These are phyloP conservation scores for Boletus sp. DNA, from an alignment of 768 basidiomycete species.

Conservation along the genomic window DNA sequence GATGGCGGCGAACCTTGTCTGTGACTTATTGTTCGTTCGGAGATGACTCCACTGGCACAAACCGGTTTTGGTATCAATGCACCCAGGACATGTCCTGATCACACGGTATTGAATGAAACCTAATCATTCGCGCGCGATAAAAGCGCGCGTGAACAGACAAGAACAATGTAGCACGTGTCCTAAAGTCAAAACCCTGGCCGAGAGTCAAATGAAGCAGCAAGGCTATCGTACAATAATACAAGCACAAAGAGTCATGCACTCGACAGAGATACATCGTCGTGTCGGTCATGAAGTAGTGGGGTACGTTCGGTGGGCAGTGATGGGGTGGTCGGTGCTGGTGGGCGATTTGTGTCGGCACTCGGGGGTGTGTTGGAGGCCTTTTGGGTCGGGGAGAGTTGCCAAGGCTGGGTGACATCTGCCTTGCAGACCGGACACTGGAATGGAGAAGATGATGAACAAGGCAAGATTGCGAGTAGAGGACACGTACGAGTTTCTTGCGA, in stretches of 20 bases:
- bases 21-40: slow-evolving; percentile 26
- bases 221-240: slow-evolving; percentile 27
- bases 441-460: slow-evolving; percentile 1
- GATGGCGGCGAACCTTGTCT: slow-evolving; percentile 28
- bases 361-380: slow-evolving; percentile 9
- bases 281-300: slow-evolving; percentile 29
- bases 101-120: slow-evolving; percentile 14
- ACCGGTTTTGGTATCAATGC: slow-evolving; percentile 9
- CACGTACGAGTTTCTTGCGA: slow-evolving; percentile 84
- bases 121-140: slow-evolving; percentile 12
- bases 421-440: slow-evolving; percentile 88
- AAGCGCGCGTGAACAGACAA: slow-evolving; percentile 3
- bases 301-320: slow-evolving; percentile 30
- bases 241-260: slow-evolving; percentile 7
- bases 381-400: slow-evolving; percentile 22
- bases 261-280: slow-evolving; percentile 10
- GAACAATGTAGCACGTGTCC: slow-evolving; percentile 9
- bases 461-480: neutral
- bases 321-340: slow-evolving; percentile 13
- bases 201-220: slow-evolving; percentile 6
- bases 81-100: neutral
- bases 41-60: slow-evolving; percentile 11
- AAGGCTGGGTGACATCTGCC: slow-evolving; percentile 80
- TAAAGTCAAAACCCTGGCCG: neutral
- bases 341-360: neutral